Percentiles rank a stretch among this genome's conserved stretches.
Evolutionary conservation across 2,329 filamentous ascomycete genomes (phyloP).

Genomic region (Pseudocercospora vitis): DNA sequence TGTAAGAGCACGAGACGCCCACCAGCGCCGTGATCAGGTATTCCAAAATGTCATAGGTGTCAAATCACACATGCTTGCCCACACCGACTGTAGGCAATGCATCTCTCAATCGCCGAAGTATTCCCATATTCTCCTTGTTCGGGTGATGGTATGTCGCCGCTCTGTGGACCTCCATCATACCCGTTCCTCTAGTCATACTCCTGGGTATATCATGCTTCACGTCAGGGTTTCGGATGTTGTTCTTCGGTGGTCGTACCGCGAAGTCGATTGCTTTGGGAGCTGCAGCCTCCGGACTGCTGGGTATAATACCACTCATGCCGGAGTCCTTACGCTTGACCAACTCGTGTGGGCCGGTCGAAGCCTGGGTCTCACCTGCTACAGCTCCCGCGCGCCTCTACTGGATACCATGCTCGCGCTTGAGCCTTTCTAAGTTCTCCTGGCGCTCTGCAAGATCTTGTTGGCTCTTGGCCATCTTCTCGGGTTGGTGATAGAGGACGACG

Average conservation of each 20-base stretch:
- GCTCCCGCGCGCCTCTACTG: slow-evolving; percentile 62
- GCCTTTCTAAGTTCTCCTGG: slow-evolving; percentile 94
- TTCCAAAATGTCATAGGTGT: slow-evolving; percentile 1
- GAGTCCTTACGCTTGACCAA: slow-evolving; percentile 33
- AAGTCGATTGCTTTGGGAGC: slow-evolving; percentile 31
- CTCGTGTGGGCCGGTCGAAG: slow-evolving; percentile 13
- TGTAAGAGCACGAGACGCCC: slow-evolving; percentile 4
- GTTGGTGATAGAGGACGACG: slow-evolving; percentile 73
- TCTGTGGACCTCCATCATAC: slow-evolving; percentile 14
- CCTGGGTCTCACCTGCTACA: slow-evolving; percentile 33
- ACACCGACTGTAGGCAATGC: slow-evolving; percentile 18
- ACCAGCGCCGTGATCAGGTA: neutral
- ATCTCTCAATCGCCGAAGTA: slow-evolving; percentile 28
- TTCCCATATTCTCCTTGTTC: slow-evolving; percentile 26
- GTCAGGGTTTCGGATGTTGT: slow-evolving; percentile 15
- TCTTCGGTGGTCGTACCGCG: slow-evolving; percentile 18
- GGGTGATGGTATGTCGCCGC: slow-evolving; percentile 19
- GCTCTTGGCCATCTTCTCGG: slow-evolving; percentile 63
- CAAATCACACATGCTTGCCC: slow-evolving; percentile 13
- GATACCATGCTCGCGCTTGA: slow-evolving; percentile 97
- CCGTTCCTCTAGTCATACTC: slow-evolving; percentile 8
- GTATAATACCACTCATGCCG: slow-evolving; percentile 26
- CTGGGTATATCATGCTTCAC: slow-evolving; percentile 23
- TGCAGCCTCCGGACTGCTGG: slow-evolving; percentile 24
- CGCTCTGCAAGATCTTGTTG: slow-evolving; percentile 76